Evolutionary conservation across 306 rosid species (phyloP), one percentile per base, ranked within the genome.

Genomic region (Mimosa pudica): DNA sequence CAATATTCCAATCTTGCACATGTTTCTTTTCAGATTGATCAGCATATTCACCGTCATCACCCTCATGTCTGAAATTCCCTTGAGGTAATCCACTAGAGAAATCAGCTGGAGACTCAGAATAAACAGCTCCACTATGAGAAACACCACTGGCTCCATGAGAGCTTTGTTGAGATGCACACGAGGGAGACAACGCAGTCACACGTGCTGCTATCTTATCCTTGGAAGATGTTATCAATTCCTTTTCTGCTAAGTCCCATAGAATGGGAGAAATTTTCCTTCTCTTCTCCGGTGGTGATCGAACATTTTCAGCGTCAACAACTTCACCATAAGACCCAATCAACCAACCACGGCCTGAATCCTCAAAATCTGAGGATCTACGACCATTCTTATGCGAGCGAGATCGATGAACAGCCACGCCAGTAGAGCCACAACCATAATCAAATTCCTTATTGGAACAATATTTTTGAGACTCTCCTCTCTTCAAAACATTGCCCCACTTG

Each of bases 191-290:
- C 74, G 76, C 46, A 70, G 47, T 57, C 65, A 70, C 82, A 7
- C 78, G 74, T 0, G 33, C 64, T 60, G 79, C 64, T 60, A 77
- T 80, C 69, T 81, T 69, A 70, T 78, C 75, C 46, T 81, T 76
- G 4, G 87, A 81, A 49, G 83, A 81, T 14, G 64, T 17, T 36
- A 76, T 87, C 10, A 6, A 80, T 32, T 79, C 84, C 77, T 87
- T 88, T 69, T 86, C 89, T 49, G 80, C 87, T 73, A 82, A 77
- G 63, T 91, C 87, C 92, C 94, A 90, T 3, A 87, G 54, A 70
- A 90, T 77, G 0, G 97, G 91, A 8, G 97, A 89, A 78, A 89
- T 57, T 80, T 91, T 96, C 78, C 97, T 90, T 75, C 88, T 93
- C 88, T 88, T 96, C 82, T 82, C 82, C 0, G 66, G 75, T 1